phyloP scores from a whole-genome alignment of 177 flowering plant genomes.

The Vitis hybrid region DNA sequence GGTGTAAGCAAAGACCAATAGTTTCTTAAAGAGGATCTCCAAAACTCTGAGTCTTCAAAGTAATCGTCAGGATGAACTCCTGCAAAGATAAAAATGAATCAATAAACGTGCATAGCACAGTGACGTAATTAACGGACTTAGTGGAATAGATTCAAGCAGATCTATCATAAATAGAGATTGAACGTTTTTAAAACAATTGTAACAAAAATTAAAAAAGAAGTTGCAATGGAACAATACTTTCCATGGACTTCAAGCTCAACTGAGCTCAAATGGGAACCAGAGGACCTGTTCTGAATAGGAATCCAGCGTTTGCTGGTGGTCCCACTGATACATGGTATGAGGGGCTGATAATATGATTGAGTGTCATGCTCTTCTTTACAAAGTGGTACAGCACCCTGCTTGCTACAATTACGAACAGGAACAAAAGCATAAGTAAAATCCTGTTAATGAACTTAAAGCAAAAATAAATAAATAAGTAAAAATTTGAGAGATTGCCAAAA shows the following conservation, averaged over 20 bases:
- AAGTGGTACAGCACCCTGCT: conserved; percentile 54
- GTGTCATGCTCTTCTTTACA: conserved; percentile 61
- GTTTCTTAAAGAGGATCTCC: conserved; percentile 71
- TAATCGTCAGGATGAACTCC: conserved; percentile 77
- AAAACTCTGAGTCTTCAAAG: conserved; percentile 60
- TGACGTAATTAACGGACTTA: not conserved
- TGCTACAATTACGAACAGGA: conserved; percentile 36
- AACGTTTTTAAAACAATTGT: not conserved
- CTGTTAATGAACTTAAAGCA: not conserved
- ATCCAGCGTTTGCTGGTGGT: conserved; percentile 80
- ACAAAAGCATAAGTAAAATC: not conserved
- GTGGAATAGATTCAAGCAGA: not conserved
- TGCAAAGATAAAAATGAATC: conserved; percentile 32
- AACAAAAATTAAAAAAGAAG: not conserved
- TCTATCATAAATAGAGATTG: conserved; percentile 6
- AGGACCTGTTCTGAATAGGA: conserved; percentile 76
- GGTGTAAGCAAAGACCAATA: conserved; percentile 98
- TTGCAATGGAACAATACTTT: conserved; percentile 43
- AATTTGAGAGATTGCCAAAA: not conserved
- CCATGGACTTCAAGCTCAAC: conserved; percentile 82
- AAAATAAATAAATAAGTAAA: not conserved
- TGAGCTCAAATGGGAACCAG: conserved; percentile 48
- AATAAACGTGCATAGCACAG: conserved; percentile 1
- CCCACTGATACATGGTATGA: conserved; percentile 78
- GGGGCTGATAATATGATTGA: conserved; percentile 74